Percentiles rank a stretch among this genome's conserved stretches.
Evolutionary conservation across 805 yeast species (phyloP).

Genomic region (Saccharomycopsis oosterbeekiorum): DNA sequence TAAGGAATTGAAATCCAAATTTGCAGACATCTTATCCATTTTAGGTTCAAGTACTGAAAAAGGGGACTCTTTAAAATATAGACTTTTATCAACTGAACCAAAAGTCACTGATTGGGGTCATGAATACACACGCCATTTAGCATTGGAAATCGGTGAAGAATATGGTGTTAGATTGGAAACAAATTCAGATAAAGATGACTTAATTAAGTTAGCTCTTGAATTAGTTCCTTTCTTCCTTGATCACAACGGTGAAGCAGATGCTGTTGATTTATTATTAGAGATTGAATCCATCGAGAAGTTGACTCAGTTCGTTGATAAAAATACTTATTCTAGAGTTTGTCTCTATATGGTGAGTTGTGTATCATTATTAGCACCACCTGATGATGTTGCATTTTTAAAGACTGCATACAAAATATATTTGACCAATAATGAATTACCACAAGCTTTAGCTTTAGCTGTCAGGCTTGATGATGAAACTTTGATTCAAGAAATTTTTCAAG

Average conservation of each 20-base stretch:
- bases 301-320: constrained; percentile 74
- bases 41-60: constrained; percentile 77
- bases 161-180: constrained; percentile 45
- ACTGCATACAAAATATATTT: constrained; percentile 85
- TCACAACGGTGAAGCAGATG: constrained; percentile 98
- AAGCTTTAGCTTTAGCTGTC: constrained; percentile 84
- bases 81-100: constrained; percentile 50
- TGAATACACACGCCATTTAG: constrained; percentile 92
- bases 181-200: constrained; percentile 27
- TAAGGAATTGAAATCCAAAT: constrained; percentile 36
- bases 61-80: constrained; percentile 69
- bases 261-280: constrained; percentile 86
- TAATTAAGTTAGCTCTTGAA: constrained; percentile 58
- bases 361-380: constrained; percentile 93
- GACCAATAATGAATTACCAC: constrained; percentile 69
- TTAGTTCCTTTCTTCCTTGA: constrained; percentile 84
- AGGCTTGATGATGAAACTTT: constrained; percentile 75
- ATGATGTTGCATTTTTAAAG: constrained; percentile 73
- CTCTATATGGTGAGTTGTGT: constrained; percentile 92
- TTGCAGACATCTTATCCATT: constrained; percentile 87
- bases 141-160: constrained; percentile 88
- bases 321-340: constrained; percentile 82
- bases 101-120: constrained; percentile 91
- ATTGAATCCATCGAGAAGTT: constrained; percentile 79
- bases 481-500: constrained; percentile 70